A percentile compares a stretch with the other conserved stretches of the same genome.
These are phyloP conservation scores for Pythium aquatile DNA, from an alignment of 352 stramenopile genomes.

Conservation along the genomic window DNA sequence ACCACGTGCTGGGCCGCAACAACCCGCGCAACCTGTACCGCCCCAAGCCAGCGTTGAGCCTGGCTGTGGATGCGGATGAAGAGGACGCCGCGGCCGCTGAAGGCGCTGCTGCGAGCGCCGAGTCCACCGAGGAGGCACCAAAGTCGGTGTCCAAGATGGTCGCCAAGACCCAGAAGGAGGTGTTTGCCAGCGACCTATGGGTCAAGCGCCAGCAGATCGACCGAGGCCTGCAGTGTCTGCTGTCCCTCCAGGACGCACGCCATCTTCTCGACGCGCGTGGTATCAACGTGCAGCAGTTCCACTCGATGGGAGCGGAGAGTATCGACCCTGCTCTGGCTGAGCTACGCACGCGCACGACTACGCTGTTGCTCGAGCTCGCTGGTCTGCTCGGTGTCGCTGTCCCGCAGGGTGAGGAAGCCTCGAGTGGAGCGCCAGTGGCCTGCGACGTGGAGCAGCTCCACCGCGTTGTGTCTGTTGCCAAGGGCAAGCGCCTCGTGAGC, in stretches of 20 bases:
- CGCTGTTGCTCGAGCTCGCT: constrained; percentile 67
- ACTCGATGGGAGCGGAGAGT: constrained; percentile 64
- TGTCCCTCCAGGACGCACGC: constrained; percentile 79
- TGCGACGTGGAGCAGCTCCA: constrained; percentile 59
- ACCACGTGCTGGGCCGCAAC: constrained; percentile 75
- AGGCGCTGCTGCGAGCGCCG: constrained; percentile 3
- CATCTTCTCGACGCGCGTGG: constrained; percentile 78
- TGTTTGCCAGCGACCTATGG: constrained; percentile 80
- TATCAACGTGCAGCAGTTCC: constrained; percentile 86
- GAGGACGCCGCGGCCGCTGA: not conserved
- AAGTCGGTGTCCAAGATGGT: constrained; percentile 39
- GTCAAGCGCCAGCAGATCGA: constrained; percentile 68
- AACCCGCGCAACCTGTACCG: constrained; percentile 77
- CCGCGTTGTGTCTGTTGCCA: constrained; percentile 52
- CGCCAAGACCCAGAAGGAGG: constrained; percentile 60
- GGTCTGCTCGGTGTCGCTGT: constrained; percentile 55
- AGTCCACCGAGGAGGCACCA: constrained; percentile 22
- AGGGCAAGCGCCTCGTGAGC: constrained; percentile 77
- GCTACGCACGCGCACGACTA: constrained; percentile 64
- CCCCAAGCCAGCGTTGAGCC: constrained; percentile 64
- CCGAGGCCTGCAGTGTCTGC: constrained; percentile 67
- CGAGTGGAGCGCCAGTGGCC: constrained; percentile 26
- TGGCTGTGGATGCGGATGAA: constrained; percentile 25
- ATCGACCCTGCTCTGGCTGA: constrained; percentile 74
- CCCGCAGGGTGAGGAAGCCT: constrained; percentile 13